Base-by-base conservation (phyloP, 2,329 filamentous ascomycete species). In the Aspergillus sclerotialis region DNA sequence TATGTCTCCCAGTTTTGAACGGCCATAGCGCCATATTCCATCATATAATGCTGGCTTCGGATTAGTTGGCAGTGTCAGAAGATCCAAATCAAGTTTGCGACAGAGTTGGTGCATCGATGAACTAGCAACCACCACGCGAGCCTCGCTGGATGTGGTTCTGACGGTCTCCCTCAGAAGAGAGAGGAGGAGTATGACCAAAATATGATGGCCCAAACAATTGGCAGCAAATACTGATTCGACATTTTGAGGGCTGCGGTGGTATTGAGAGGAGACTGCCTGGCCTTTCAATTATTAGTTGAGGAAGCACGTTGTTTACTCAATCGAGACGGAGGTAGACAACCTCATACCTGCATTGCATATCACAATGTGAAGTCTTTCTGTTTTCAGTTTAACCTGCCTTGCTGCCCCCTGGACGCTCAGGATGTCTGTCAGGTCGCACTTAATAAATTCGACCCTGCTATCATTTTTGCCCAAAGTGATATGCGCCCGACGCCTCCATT, bases 181-280 rank as follows among this genome's bases (percentile, higher is more conserved):
- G 3, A 50, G 51, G 3, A 76, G 57, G 3, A 73, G 60, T 35
- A 67, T 64, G 45, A 70, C 69, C 0, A 75, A 60, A 2, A 73
- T 50, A 10, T 69, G 64, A 43, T 75, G 68, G 4, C 70, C 70
- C 27, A 73, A 58, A 40, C 74, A 68, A 36, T 63, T 69, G 41
- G 72, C 57, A 4, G 56, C 68, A 42, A 76, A 76, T 5, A 65
- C 68, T 19, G 48, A 43, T 44, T 75, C 72, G 26, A 72, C 47
- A 6, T 65, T 64, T 13, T 73, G 43, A 2, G 46, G 43, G 6
- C 50, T 58, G 18, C 48, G 39, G 14, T 40, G 40, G 35, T 46
- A 52, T 16, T 54, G 29, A 13, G 41, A 30, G 13, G 39, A 35
- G 4, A 50, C 38, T 3, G 49, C 43, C 7, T 52, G 33, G 25